These are phyloP conservation scores for Exserohilum turcica DNA, from an alignment of 2,329 filamentous ascomycete genomes.

Conservation along the genomic window DNA sequence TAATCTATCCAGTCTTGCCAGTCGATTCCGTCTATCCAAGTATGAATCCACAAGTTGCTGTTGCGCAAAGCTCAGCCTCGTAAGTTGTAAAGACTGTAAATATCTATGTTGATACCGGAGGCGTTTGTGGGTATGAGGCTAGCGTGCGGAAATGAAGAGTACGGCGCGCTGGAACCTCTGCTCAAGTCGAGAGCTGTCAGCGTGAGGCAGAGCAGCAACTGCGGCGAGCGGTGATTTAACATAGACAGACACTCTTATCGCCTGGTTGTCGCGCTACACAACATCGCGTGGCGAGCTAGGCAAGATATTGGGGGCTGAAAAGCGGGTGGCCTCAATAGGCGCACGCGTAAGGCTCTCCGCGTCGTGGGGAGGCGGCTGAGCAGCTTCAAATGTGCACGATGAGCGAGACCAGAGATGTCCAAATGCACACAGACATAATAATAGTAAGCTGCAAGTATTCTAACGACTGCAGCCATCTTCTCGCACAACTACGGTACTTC, in stretches of 20 bases:
- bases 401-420: background rate
- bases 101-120: too few relatives aligned
- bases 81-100: too few relatives aligned
- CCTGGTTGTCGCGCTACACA: background rate
- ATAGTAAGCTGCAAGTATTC: background rate
- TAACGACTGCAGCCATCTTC: background rate
- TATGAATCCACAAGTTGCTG: too few relatives aligned
- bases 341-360: slow-evolving; percentile 1
- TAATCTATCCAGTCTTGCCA: background rate
- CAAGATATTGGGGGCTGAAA: slow-evolving; percentile 14
- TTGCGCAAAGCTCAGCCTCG: too few relatives aligned
- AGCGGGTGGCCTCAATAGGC: slow-evolving; percentile 9
- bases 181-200: background rate
- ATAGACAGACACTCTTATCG: slow-evolving; percentile 1
- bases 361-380: slow-evolving; percentile 3
- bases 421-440: background rate
- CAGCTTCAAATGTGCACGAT: background rate
- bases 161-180: too few relatives aligned
- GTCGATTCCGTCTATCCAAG: too few relatives aligned
- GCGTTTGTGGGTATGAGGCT: too few relatives aligned
- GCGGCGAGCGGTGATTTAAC: background rate
- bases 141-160: background rate
- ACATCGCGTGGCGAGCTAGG: background rate
- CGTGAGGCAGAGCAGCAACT: background rate
- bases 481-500: background rate